Evolutionary conservation across 768 basidiomycete species (phyloP), one percentile per base, ranked within the genome.

Genomic region (Termitomyces eurrhizus): DNA sequence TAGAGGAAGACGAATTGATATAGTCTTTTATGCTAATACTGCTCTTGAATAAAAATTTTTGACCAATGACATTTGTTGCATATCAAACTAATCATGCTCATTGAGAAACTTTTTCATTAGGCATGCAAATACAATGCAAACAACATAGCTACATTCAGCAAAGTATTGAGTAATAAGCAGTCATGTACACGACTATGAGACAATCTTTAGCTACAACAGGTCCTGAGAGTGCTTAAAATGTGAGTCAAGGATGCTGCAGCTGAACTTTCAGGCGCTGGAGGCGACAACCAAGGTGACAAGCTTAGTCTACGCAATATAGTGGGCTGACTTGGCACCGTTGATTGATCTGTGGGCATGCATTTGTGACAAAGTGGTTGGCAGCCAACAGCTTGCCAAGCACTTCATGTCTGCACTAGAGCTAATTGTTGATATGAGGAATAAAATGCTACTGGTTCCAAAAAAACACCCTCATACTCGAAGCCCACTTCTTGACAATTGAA

Each of bases 191-290:
- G n/a, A n/a, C n/a, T n/a, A n/a, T n/a, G n/a, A n/a, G n/a, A n/a
- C n/a, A n/a, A n/a, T n/a, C n/a, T n/a, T n/a, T n/a, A n/a, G n/a
- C n/a, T n/a, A n/a, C n/a, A n/a, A n/a, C n/a, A n/a, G n/a, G n/a
- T n/a, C n/a, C n/a, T n/a, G n/a, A n/a, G n/a, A n/a, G 75, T 94
- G 92, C 73, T 93, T 93, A 75, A 93, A 94, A 70, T 94, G 92
- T 2, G 87, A 85, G 3, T 90, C 91, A 33, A 94, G 78, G 65
- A 93, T 92, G 68, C 84, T 90, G 62, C 90, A 79, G 65, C 90
- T 92, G 71, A 94, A 93, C 70, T 92, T 90, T 71, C 89, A 88
- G 52, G 91, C 89, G 62, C 92, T 92, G 46, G 87, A 89, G 37
- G 93, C 92, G 49, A 93, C 89, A 66, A 94, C 93, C 51, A 88